Base-by-base conservation (phyloP, 2,329 filamentous ascomycete species). In the Lanzia echinophila region DNA sequence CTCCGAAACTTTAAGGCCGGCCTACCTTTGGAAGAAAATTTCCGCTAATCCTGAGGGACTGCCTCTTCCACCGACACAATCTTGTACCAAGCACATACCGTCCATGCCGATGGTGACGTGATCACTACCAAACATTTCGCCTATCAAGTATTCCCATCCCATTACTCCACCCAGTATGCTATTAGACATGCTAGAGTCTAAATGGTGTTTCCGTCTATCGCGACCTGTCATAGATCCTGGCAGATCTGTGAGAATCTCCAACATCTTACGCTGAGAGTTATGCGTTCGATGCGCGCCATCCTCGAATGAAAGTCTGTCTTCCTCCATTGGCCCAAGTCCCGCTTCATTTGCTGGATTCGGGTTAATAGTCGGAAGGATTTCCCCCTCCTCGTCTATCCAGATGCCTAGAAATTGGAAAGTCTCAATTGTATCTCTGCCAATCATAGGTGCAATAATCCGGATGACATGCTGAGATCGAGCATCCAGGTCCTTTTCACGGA, bases 121-220 rank as follows among this genome's bases (percentile, higher is more conserved):
- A 54, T 70, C 66, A 7, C 57, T 64, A 28, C 60, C 61, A 53
- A 70, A 69, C 68, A 70, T 69, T 47, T 70, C 68, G 34, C 67
- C 67, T 1, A 70, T 59, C 32, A 70, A 46, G 50, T 66, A 70
- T 47, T 69, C 68, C 68, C 68, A 70, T 3, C 67, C 67, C 57
- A 64, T 66, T 1, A 64, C 61, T 20, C 62, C 60, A 8, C 58
- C 49, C 3, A 65, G 52, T 41, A 64, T 60, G 32, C 54, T 49
- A 31, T 50, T 56, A 28, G 48, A 50, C 15, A 47, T 51, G 15
- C 54, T 53, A 10, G 39, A 38, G 32, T 32, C 56, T 24, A 57
- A 11, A 8, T n/a, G 46, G 31, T 55, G 39, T 19, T 43, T 60
- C 15, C 49, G 28, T 42, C 39, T 57, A 17, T 55, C 41, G 32